Percentiles rank a stretch among this genome's conserved stretches.
These are phyloP conservation scores for Aspergillus floridensis DNA, from an alignment of 2,329 filamentous ascomycete species.

Conservation along the genomic window DNA sequence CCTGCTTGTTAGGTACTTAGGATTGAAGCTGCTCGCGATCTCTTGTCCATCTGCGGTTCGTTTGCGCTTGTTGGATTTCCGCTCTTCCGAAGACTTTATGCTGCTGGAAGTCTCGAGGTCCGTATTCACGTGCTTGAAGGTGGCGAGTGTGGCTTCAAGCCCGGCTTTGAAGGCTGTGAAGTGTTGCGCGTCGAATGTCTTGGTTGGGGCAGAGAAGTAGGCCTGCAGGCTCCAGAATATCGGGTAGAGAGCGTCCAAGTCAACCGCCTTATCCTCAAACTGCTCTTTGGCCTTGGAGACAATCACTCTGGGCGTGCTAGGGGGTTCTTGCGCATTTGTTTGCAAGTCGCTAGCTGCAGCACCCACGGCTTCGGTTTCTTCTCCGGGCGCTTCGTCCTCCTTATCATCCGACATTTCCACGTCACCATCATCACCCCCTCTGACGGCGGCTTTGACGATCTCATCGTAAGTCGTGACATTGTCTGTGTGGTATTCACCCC, in stretches of 20 bases:
- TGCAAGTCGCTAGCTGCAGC: constrained; percentile 17
- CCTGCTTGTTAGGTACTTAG: constrained; percentile 95
- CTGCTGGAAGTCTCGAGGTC: constrained; percentile 66
- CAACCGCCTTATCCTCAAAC: constrained; percentile 48
- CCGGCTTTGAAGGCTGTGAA: constrained; percentile 65
- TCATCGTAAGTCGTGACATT: constrained; percentile 86
- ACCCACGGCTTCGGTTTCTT: constrained; percentile 24
- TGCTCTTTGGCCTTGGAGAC: constrained; percentile 23
- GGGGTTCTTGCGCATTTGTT: constrained; percentile 11
- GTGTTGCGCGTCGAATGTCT: constrained; percentile 68
- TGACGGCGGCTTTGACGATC: constrained; percentile 36
- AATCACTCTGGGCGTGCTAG: constrained; percentile 26
- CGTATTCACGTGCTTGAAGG: constrained; percentile 69
- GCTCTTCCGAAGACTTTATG: constrained; percentile 61
- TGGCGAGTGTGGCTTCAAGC: constrained; percentile 62
- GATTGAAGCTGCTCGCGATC: constrained; percentile 77
- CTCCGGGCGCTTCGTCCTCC: constrained; percentile 31
- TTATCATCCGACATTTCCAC: constrained; percentile 55
- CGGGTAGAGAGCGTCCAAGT: constrained; percentile 75
- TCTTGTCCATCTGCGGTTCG: constrained; percentile 60
- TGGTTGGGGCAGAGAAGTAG: constrained; percentile 85
- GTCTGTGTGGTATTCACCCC: constrained; percentile 92
- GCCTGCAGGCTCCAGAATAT: constrained; percentile 93
- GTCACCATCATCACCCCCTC: constrained; percentile 60
- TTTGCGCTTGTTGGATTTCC: constrained; percentile 69